Percentiles rank a stretch among this genome's conserved stretches.
Conservation (phyloP, 108 stramenopile species). For the Nitzschia inconspicua region DNA sequence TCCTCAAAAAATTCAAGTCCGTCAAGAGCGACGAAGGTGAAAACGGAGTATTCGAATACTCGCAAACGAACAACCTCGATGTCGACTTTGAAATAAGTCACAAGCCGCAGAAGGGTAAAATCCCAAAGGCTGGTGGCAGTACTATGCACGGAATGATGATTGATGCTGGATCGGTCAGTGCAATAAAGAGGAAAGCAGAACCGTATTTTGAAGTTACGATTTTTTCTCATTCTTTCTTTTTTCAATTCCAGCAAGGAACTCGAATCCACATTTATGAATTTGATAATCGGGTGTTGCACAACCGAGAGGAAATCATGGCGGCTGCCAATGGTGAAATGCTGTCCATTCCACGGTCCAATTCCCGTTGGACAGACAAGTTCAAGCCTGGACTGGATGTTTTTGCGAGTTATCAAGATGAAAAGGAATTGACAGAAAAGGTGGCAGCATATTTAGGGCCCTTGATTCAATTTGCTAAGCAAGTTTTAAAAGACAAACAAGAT, state of each 20-base stretch:
- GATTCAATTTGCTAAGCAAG: constrained; percentile 69
- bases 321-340: constrained; percentile 34
- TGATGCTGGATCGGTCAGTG: constrained; percentile 78
- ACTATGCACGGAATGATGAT: constrained; percentile 83
- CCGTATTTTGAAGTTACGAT: background rate
- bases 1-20: background rate
- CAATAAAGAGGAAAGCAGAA: too few relatives aligned
- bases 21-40: background rate
- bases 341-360: constrained; percentile 62
- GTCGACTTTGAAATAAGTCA: too few relatives aligned
- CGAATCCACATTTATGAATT: constrained; percentile 91
- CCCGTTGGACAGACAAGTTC: constrained; percentile 76
- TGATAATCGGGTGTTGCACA: constrained; percentile 52
- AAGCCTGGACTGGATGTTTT: constrained; percentile 69
- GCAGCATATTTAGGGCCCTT: constrained; percentile 61
- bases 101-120: constrained; percentile 1
- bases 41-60: background rate
- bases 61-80: constrained; percentile 3
- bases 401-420: constrained; percentile 20
- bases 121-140: constrained; percentile 3
- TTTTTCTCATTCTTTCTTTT: background rate
- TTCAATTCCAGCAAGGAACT: constrained; percentile 50
- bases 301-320: constrained; percentile 28
- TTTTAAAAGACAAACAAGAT: constrained; percentile 59
- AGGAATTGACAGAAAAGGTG: constrained; percentile 41